Percentiles rank a stretch among this genome's conserved stretches.
Evolutionary conservation across 2,329 filamentous ascomycete species (phyloP).

Genomic region (Paramyrothecium roridum): DNA sequence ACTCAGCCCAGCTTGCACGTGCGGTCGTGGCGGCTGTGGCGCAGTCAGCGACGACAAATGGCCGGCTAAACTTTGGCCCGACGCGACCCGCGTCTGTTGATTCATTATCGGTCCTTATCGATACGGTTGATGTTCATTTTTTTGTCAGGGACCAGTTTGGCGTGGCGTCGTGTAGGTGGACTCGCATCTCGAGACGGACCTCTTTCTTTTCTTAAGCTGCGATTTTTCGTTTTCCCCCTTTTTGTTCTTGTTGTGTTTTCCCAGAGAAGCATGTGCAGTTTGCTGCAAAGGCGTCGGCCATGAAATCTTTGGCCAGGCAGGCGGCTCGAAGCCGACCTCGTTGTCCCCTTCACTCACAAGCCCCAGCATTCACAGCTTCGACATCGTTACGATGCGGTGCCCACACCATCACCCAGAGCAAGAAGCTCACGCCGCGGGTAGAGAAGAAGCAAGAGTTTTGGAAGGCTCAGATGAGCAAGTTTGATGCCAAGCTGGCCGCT

Average conservation of each 20-base stretch:
- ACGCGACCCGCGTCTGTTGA: neutral
- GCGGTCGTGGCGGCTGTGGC: neutral
- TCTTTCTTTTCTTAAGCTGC: neutral
- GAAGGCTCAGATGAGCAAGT: neutral
- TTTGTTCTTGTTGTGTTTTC: neutral
- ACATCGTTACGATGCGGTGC: too few species aligned
- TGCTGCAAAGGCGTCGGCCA: neutral
- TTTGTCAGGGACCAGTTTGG: neutral
- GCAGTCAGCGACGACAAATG: neutral
- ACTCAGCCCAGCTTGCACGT: neutral
- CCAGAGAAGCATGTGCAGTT: neutral
- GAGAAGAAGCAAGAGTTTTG: slow-evolving; percentile 1
- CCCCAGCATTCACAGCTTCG: neutral
- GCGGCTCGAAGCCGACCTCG: neutral
- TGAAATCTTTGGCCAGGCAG: neutral
- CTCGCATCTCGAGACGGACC: neutral
- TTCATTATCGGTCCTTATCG: neutral
- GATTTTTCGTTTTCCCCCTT: neutral
- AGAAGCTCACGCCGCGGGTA: neutral
- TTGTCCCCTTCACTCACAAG: neutral
- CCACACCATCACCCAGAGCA: too few species aligned
- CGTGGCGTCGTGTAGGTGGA: neutral
- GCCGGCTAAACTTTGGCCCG: neutral
- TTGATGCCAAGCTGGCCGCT: slow-evolving; percentile 4
- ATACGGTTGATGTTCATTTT: neutral